Evolutionary conservation across 345 rosid species (phyloP).

Genomic region (Citrus trifoliata): DNA sequence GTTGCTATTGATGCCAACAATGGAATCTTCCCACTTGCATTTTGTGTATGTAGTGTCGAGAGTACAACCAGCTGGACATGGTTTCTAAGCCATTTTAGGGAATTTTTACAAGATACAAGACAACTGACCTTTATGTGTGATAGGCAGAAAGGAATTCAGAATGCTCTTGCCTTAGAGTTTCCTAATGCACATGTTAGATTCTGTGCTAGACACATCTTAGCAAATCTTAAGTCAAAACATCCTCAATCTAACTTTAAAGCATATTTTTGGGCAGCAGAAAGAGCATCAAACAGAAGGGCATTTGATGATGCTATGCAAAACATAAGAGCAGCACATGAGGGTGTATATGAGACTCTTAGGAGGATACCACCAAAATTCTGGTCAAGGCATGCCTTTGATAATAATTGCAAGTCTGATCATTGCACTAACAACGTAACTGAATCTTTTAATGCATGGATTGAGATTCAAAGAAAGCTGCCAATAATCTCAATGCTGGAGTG

Average conservation of each 20-base stretch:
- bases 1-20: background rate
- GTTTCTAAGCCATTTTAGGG: background rate
- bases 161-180: too few relatives aligned
- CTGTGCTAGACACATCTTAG: background rate
- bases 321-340: background rate
- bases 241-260: too few relatives aligned
- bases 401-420: too few relatives aligned
- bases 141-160: background rate
- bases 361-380: background rate
- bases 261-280: background rate
- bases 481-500: too few relatives aligned
- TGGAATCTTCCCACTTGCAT: background rate
- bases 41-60: background rate
- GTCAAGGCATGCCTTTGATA: too few relatives aligned
- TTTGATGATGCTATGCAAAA: background rate
- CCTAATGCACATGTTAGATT: background rate
- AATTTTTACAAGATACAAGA: too few relatives aligned
- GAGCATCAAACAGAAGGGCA: background rate
- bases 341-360: too few relatives aligned
- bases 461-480: too few relatives aligned
- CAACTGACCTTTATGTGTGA: background rate
- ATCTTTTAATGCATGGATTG: too few relatives aligned
- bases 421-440: too few relatives aligned
- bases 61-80: background rate
- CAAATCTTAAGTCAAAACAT: background rate